Evolutionary conservation across 306 rosid genomes (phyloP), one percentile per base, ranked within the genome.

Genomic region (Dryas octopetala): DNA sequence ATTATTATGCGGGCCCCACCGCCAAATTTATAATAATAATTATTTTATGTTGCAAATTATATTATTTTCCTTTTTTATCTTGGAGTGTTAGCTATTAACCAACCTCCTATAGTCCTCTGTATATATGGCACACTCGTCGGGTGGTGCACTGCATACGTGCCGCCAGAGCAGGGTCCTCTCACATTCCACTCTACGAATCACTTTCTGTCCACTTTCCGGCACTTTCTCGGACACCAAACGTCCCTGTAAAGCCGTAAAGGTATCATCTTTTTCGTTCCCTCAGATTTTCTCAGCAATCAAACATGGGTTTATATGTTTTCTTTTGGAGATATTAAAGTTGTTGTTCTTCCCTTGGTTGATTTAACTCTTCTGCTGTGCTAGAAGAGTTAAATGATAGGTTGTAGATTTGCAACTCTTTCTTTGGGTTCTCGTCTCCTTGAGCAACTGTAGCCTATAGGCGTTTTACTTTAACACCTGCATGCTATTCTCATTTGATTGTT

Each of bases 141-240:
- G 40, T 59, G 43, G 16, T 26, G 16, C 63, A 17, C 38, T 32
- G 38, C 40, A 9, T 17, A 57, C 62, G 62, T 62, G 66, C 46
- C 46, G 9, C 45, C 11, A 7, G 15, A 58, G 14, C 19, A 61
- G 32, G 64, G 43, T 32, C 58, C 58, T 53, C 23, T 5, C 58
- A 14, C 38, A 2, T 32, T 32, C 3, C 38, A 32, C 38, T 32
- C 38, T 32, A 32, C n/a, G 19, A 53, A 53, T 8, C 26, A 41
- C 49, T 3, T 48, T 68, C 80, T 57, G 16, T 28, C 64, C 2
- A 10, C 70, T 68, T 76, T 66, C 74, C 62, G 5, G 47, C 68
- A 44, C 74, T 76, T 58, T 76, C 80, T 76, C 26, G 41, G 59
- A 38, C 50, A 38, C 80, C 74, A 59, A 76, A 46, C 59, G 28